These are phyloP conservation scores for Primulina tabacum DNA, from an alignment of 257 asterid genomes.

Conservation along the genomic window DNA sequence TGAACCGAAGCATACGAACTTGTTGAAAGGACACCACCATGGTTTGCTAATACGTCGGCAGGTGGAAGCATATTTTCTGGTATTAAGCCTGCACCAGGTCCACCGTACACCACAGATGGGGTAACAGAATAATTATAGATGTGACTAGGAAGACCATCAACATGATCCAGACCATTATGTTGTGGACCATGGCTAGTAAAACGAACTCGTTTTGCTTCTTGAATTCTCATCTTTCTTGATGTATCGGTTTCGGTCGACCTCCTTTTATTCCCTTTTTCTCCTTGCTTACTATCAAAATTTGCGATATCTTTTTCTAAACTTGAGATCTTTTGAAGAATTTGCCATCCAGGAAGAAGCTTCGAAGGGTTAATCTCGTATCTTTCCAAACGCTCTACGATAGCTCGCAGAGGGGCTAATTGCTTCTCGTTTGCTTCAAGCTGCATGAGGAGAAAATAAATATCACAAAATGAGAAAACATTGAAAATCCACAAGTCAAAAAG, in stretches of 20 bases:
- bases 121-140: constrained; percentile 32
- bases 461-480: constrained; percentile 6
- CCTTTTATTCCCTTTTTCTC: constrained; percentile 46
- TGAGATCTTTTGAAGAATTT: constrained; percentile 51
- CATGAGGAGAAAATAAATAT: constrained; percentile 22
- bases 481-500: neutral
- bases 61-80: constrained; percentile 34
- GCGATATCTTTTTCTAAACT: constrained; percentile 54
- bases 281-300: constrained; percentile 32
- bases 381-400: constrained; percentile 55
- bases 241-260: constrained; percentile 47
- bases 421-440: constrained; percentile 71
- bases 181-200: constrained; percentile 35
- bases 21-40: constrained; percentile 29
- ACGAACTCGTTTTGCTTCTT: constrained; percentile 52
- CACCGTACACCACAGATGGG: constrained; percentile 48
- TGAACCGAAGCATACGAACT: constrained; percentile 37
- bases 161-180: constrained; percentile 27
- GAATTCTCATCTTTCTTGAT: constrained; percentile 37
- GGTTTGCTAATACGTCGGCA: constrained; percentile 27
- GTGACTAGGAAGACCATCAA: constrained; percentile 32
- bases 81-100: constrained; percentile 47
- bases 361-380: constrained; percentile 57
- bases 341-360: constrained; percentile 72
- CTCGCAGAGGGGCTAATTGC: constrained; percentile 47